Evolutionary conservation across 202 grass and related monocot species (phyloP).

Genomic region (Hordeum pubiflorum): DNA sequence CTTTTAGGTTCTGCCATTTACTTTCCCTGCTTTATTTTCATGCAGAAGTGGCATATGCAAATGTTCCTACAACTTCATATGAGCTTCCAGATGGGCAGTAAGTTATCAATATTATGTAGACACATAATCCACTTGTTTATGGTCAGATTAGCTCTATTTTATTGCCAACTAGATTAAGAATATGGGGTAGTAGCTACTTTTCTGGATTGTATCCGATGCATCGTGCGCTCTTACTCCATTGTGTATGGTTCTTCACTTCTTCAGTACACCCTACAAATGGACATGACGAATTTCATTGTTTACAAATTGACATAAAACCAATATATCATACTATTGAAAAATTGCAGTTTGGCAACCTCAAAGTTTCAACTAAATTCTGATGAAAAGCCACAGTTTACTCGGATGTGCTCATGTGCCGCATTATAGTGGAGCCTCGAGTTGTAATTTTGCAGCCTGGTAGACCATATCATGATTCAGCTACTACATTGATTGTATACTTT

Average conservation of each 20-base stretch:
- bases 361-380: neutral
- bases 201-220: neutral
- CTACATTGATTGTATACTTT: neutral
- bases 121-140: neutral
- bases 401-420: neutral
- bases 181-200: neutral
- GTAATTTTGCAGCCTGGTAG: constrained; percentile 17
- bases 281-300: neutral
- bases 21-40: constrained; percentile 34
- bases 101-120: constrained; percentile 37
- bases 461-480: constrained; percentile 4
- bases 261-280: constrained; percentile 2
- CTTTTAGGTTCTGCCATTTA: constrained; percentile 17
- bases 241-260: neutral
- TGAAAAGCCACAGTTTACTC: neutral
- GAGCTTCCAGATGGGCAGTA: constrained; percentile 99
- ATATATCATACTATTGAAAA: neutral
- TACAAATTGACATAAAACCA: constrained; percentile 4
- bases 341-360: neutral
- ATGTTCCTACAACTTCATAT: constrained; percentile 96
- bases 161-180: constrained; percentile 1
- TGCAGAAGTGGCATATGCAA: constrained; percentile 97
- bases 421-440: neutral
- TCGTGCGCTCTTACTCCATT: neutral
- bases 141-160: neutral